Conservation (phyloP, 2,329 filamentous ascomycete genomes). For the Alternaria longipes region DNA sequence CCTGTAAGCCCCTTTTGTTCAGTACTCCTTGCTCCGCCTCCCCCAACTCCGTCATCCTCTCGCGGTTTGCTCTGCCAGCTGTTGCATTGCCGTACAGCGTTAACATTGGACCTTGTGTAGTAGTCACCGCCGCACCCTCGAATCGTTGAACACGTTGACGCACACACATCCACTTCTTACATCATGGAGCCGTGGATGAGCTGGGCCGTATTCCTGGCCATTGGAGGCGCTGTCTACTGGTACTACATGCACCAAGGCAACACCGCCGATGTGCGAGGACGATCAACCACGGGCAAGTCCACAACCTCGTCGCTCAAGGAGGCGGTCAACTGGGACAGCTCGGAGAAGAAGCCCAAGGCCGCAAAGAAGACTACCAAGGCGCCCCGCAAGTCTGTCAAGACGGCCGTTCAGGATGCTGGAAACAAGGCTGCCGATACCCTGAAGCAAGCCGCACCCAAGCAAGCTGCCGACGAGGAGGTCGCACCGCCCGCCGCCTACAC, state of each 20-base stretch:
- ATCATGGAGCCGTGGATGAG: conserved; percentile 47
- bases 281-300: conserved; percentile 37
- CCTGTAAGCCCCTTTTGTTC: conserved; percentile 16
- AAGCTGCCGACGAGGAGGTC: conserved; percentile 77
- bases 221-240: conserved; percentile 38
- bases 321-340: conserved; percentile 37
- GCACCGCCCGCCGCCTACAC: conserved; percentile 68
- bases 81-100: not conserved
- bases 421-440: conserved; percentile 46
- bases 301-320: conserved; percentile 33
- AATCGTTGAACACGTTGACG: not conserved
- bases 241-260: conserved; percentile 42
- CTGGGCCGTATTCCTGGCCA: conserved; percentile 46
- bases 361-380: conserved; percentile 39
- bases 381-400: conserved; percentile 48
- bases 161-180: conserved; percentile 1
- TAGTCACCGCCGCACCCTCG: not conserved
- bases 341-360: conserved; percentile 40
- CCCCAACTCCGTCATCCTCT: conserved; percentile 14
- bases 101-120: conserved; percentile 2
- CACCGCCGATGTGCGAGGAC: conserved; percentile 36
- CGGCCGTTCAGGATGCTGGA: conserved; percentile 44
- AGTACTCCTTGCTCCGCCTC: conserved; percentile 26
- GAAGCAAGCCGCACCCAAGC: conserved; percentile 67
- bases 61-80: not conserved